Evolutionary conservation across 192 early-diverging fungal species (phyloP).

Genomic region (Geranomyces michiganensis): DNA sequence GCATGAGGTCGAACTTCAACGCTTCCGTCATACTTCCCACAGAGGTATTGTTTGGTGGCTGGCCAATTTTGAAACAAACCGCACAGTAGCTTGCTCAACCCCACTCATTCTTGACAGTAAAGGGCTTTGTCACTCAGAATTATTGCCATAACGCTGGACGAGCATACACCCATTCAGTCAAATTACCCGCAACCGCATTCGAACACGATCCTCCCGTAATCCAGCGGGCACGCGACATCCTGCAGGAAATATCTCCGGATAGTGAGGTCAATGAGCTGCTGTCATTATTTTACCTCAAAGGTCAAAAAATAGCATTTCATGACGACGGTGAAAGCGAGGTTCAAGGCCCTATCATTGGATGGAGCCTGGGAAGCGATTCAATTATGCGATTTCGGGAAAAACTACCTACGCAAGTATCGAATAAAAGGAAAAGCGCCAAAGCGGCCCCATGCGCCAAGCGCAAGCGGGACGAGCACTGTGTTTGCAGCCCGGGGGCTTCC

Average conservation of each 20-base stretch:
- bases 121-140: constrained; percentile 21
- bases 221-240: not conserved
- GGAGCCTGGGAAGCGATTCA: constrained; percentile 17
- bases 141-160: constrained; percentile 12
- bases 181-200: not conserved
- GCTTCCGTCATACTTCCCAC: not conserved
- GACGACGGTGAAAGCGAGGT: constrained; percentile 21
- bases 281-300: not conserved
- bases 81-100: too few relatives aligned
- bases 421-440: too few relatives aligned
- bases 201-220: not conserved
- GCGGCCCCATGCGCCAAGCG: too few relatives aligned
- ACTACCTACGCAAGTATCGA: not conserved
- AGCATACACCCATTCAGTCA: constrained; percentile 2
- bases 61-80: too few relatives aligned
- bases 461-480: not conserved
- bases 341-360: constrained; percentile 9
- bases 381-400: constrained; percentile 13
- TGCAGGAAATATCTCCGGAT: not conserved
- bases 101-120: not conserved
- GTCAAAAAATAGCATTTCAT: constrained; percentile 18
- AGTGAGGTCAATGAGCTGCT: not conserved
- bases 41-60: not conserved
- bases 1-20: not conserved
- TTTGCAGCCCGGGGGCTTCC: not conserved